Evolutionary conservation across 768 basidiomycete species (phyloP), one percentile per base, ranked within the genome.

Genomic region (Termitomyces sp.): DNA sequence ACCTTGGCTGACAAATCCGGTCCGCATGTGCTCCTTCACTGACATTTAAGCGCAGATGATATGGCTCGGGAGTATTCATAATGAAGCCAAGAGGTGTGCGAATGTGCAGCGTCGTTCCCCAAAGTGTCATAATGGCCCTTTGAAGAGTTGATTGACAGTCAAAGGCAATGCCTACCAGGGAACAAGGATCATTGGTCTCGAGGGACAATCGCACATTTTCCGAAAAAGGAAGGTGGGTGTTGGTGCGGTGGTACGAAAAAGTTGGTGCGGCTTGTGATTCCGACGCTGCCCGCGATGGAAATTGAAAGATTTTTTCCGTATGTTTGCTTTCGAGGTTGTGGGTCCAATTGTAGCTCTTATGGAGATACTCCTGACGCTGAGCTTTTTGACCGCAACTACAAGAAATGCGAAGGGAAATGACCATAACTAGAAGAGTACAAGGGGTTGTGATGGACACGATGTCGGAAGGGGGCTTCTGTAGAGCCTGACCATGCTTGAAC

Each of bases 391-490:
- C 2, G 42, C n/a, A 54, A 60, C 37, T 56, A 56, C 52, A 55
- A 58, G 19, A 54, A 26, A 32, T 14, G 12, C 24, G 15, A 37
- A 37, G 15, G 15, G 35, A 37, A 37, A 14, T 14, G 12, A 2
- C 30, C 21, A 28, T 35, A n/a, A 19, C 50, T 6, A 53, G 45
- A 38, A 60, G 45, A 59, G 59, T 58, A 68, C 67, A 67, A 67
- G 62, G 65, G 43, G 62, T 69, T 54, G 64, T 61, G 65, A 67
- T 67, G 65, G 65, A 56, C 58, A 68, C 62, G 51, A 60, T 56
- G 17, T 52, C 44, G 53, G 51, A 44, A 7, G 28, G 38, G n/a
- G 22, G 54, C 40, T 54, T 60, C 48, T 48, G 51, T 30, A 38
- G 44, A 54, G 32, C 26, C 45, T 28, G 45, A 45, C 28, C 28